Evolutionary conservation across 2,329 filamentous ascomycete genomes (phyloP).

Genomic region (Colletotrichum kahawae): DNA sequence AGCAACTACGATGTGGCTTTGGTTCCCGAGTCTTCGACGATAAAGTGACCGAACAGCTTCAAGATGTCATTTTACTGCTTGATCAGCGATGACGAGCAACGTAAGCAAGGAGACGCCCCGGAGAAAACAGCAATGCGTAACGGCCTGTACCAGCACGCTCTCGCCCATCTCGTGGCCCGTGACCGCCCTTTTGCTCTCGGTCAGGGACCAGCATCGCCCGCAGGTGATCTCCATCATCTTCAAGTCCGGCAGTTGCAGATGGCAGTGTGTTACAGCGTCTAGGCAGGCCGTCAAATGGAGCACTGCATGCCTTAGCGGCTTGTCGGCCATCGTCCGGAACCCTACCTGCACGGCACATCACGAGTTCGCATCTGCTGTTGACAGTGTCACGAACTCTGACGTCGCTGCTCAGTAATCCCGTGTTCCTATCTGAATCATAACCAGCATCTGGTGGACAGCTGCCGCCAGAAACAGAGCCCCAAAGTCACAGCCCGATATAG

Average conservation of each 20-base stretch:
- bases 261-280: background rate
- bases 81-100: background rate
- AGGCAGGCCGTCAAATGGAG: background rate
- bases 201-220: slow-evolving; percentile 9
- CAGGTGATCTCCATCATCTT: background rate
- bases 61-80: background rate
- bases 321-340: background rate
- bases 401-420: background rate
- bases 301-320: background rate
- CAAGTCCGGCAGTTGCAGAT: background rate
- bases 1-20: background rate
- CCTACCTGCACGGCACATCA: background rate
- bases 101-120: background rate
- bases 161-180: background rate
- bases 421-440: background rate
- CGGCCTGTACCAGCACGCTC: background rate
- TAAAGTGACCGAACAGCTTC: background rate
- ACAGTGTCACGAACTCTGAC: background rate
- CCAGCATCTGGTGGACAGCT: background rate
- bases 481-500: background rate
- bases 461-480: background rate
- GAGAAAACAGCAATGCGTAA: background rate
- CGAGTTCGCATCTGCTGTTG: background rate
- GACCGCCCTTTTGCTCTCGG: background rate
- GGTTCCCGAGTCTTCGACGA: background rate